Base-by-base conservation (phyloP, 192 early-diverging fungal genomes). In the Backusella liffmaniae region DNA sequence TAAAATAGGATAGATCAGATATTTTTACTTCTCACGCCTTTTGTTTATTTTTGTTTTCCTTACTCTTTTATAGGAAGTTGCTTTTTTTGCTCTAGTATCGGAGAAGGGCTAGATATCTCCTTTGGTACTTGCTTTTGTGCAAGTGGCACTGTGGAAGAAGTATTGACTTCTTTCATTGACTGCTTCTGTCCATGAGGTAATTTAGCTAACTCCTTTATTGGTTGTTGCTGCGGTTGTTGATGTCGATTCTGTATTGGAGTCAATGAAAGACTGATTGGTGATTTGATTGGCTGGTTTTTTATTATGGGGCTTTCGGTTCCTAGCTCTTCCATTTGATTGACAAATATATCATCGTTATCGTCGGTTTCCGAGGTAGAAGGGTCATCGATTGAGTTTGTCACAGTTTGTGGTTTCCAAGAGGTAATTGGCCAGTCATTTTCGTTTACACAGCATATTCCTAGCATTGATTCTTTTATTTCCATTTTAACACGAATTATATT, bases 371-470 rank as follows among this genome's bases (percentile, higher is more conserved):
- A 35, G 26, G 36, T 69, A 23, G 67, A 35, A 69, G 35, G 1
- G 29, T 62, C 21, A 26, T 62, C 56, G 12, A 26, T 62, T 29
- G 10, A 4, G 23, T 62, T 71, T 18, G 39, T 30, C 41, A 26
- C 29, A 67, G 6, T 8, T 29, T 62, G 56, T 62, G 29, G n/a
- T 29, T 62, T 67, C 70, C 70, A 71, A 49, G 70, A 30, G 41
- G 42, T 44, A 30, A 71, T 71, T 18, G 70, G 70, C 70, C 70
- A 71, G 12, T 71, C 42, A 18, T 71, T 71, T 29, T 49, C 41
- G 42, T 71, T 71, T 26, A 71, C 70, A 71, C 35, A 15, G 12
- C 41, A 71, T 26, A 5, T 49, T 71, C 42, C 39, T 23, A 16
- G 5, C 4, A 12, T 5, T 44, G 70, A 44, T 16, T 41, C 44